Conservation (phyloP, 2,329 filamentous ascomycete genomes). For the Curvularia verruculosa region DNA sequence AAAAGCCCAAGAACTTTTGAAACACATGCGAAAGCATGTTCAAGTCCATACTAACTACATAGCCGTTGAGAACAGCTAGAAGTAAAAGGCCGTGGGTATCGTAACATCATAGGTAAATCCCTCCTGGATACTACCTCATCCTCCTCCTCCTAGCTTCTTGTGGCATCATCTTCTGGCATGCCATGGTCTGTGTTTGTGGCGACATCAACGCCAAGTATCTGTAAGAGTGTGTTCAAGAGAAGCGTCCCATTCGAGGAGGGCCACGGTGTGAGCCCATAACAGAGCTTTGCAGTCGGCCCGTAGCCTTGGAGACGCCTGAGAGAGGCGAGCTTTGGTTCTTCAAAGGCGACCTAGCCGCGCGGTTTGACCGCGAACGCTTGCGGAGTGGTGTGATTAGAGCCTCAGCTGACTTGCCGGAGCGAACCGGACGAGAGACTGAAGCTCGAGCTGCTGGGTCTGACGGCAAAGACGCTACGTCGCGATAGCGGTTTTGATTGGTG, state of each 20-base stretch:
- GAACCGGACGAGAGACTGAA: constrained; percentile 45
- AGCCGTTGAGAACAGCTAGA: constrained; percentile 26
- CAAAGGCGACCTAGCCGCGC: constrained; percentile 32
- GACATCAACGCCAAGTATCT: constrained; percentile 11
- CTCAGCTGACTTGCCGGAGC: constrained; percentile 49
- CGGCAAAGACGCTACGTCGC: constrained; percentile 47
- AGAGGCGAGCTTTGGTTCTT: constrained; percentile 36
- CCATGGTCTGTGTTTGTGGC: not conserved
- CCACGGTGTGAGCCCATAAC: constrained; percentile 36
- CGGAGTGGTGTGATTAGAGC: constrained; percentile 49
- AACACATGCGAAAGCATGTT: constrained; percentile 34
- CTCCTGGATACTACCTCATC: constrained; percentile 16
- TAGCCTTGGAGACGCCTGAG: constrained; percentile 39
- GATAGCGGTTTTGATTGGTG: constrained; percentile 49
- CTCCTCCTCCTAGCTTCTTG: constrained; percentile 17
- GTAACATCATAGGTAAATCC: constrained; percentile 39
- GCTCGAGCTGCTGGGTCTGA: constrained; percentile 45
- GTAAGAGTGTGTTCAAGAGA: constrained; percentile 31
- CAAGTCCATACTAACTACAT: constrained; percentile 36
- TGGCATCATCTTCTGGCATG: constrained; percentile 22
- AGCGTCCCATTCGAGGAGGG: constrained; percentile 45
- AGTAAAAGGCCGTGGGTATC: constrained; percentile 45
- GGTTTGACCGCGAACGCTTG: constrained; percentile 42
- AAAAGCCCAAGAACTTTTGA: constrained; percentile 33
- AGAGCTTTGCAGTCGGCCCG: constrained; percentile 34